Percentiles rank a stretch among this genome's conserved stretches.
Evolutionary conservation across 176 grass and related monocot genomes (phyloP).

Genomic region (Melocanna baccifera): DNA sequence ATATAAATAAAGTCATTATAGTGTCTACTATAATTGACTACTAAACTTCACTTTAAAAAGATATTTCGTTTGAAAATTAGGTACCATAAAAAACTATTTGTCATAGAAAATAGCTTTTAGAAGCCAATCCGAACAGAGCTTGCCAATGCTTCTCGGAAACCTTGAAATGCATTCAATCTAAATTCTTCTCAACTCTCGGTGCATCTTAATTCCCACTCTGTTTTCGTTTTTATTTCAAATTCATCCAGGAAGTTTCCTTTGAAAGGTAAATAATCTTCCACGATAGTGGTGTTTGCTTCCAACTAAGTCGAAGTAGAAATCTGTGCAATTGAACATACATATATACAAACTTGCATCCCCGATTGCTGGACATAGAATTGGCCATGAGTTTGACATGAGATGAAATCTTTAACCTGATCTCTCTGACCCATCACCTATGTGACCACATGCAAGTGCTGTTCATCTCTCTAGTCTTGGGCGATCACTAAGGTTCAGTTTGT

Average conservation of each 20-base stretch:
- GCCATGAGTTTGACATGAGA: conserved; percentile 21
- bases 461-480: not conserved
- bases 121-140: too few species aligned
- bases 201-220: not conserved
- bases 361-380: conserved; percentile 22
- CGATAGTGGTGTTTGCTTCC: not conserved
- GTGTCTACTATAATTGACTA: too few species aligned
- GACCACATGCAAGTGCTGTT: too few species aligned
- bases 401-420: not conserved
- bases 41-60: too few species aligned
- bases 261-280: conserved; percentile 10
- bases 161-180: not conserved
- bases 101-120: too few species aligned
- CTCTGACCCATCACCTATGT: not conserved
- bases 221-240: not conserved
- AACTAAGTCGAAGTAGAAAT: not conserved
- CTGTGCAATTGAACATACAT: not conserved
- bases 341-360: conserved; percentile 9
- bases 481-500: too few species aligned
- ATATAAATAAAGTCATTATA: too few species aligned
- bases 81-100: too few species aligned
- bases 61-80: too few species aligned
- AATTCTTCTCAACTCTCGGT: not conserved
- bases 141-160: conserved; percentile 3
- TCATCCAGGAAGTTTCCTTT: not conserved